phyloP scores from a whole-genome alignment of 73 alveolate genomes.

The Paramecium biaurelia region DNA sequence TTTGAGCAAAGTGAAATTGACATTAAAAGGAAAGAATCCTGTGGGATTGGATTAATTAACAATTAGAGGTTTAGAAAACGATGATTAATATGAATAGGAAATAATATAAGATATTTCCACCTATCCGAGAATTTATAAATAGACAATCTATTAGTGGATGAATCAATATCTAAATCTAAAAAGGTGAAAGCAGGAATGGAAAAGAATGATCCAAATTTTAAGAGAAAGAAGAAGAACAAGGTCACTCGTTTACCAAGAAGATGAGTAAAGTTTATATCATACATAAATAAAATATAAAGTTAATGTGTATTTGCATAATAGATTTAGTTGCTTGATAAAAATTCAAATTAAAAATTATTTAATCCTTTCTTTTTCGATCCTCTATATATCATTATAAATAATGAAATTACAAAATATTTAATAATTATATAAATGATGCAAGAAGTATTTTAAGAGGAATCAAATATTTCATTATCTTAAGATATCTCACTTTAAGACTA shows the following conservation, averaged over 20 bases:
- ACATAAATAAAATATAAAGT: background rate
- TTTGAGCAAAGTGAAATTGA: conserved; percentile 92
- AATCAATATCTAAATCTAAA: conserved; percentile 47
- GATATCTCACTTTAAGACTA: background rate
- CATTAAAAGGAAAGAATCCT: conserved; percentile 96
- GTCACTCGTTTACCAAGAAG: conserved; percentile 51
- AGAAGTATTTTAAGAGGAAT: background rate
- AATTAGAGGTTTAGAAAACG: conserved; percentile 83
- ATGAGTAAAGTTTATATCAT: background rate
- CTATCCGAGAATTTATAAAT: conserved; percentile 84
- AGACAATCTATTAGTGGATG: conserved; percentile 64
- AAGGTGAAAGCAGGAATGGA: conserved; percentile 54
- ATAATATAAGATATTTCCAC: conserved; percentile 91
- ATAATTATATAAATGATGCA: background rate
- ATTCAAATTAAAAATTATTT: too few species aligned
- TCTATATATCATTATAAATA: too few species aligned
- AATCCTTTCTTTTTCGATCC: too few species aligned
- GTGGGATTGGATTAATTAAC: conserved; percentile 96
- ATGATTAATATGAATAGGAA: conserved; percentile 47
- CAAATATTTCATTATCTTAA: background rate
- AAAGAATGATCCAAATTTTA: conserved; percentile 48
- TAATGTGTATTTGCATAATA: background rate
- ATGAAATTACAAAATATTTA: too few species aligned
- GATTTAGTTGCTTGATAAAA: too few species aligned
- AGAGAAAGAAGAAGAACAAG: conserved; percentile 48